phyloP scores from a whole-genome alignment of 495 filamentous ascomycete species.

The Tuber borchii region DNA sequence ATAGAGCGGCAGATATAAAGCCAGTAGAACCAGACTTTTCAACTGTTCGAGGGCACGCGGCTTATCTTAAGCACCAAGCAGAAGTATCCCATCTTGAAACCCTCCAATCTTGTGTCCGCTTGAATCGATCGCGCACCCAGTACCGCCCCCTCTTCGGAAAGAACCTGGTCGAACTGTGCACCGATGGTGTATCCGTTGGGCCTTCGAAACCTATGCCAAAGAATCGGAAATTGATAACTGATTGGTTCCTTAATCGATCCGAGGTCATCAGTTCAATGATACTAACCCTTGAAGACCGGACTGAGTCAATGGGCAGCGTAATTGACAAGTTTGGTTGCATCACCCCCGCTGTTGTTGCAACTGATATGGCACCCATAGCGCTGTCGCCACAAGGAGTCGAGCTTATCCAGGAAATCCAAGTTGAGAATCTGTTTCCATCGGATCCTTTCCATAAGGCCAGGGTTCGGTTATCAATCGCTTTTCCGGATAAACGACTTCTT shows the following conservation, averaged over 20 bases:
- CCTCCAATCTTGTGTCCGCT: conserved; percentile 69
- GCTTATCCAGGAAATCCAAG: conserved; percentile 52
- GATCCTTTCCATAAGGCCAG: conserved; percentile 93
- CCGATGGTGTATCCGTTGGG: conserved; percentile 53
- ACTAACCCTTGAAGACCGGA: conserved; percentile 63
- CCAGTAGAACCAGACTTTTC: conserved; percentile 53
- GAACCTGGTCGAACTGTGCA: conserved; percentile 63
- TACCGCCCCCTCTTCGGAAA: conserved; percentile 74
- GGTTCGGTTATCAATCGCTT: conserved; percentile 88
- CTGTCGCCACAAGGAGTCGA: conserved; percentile 57
- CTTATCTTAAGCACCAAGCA: conserved; percentile 64
- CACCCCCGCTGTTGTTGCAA: conserved; percentile 77
- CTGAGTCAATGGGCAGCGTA: conserved; percentile 61
- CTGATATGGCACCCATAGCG: conserved; percentile 63
- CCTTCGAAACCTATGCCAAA: conserved; percentile 53
- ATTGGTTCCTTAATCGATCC: conserved; percentile 69
- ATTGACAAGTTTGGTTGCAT: conserved; percentile 84
- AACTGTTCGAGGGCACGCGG: conserved; percentile 60
- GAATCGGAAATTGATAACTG: conserved; percentile 51
- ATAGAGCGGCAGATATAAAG: conserved; percentile 43
- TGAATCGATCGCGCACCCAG: conserved; percentile 74
- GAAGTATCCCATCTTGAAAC: conserved; percentile 69
- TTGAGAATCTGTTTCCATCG: conserved; percentile 32
- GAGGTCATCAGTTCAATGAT: conserved; percentile 65
- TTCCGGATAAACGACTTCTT: conserved; percentile 88